phyloP scores from a whole-genome alignment of 2,329 filamentous ascomycete species.

The Aurifilum marmelostoma region DNA sequence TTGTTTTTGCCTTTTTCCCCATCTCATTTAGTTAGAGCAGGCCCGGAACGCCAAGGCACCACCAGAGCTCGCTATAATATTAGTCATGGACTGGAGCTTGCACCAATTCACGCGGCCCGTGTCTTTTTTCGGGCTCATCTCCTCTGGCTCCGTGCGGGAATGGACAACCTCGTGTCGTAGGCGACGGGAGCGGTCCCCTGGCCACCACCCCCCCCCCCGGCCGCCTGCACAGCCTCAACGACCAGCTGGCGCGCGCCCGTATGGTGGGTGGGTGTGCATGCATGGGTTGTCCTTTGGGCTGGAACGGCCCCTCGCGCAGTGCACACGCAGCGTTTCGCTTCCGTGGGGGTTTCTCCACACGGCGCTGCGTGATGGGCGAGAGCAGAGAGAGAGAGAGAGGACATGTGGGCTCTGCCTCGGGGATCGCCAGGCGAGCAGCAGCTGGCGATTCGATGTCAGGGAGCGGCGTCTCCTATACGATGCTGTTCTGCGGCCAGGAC shows the following conservation, averaged over 20 bases:
- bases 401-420: not conserved
- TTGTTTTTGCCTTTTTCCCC: too few relatives aligned
- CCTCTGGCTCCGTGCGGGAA: not conserved
- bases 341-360: conserved; percentile 15
- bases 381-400: not conserved
- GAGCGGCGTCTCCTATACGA: conserved; percentile 4
- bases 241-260: conserved; percentile 16
- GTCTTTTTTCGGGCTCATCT: conserved; percentile 5
- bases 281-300: conserved; percentile 5
- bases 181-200: not conserved
- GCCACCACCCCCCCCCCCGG: not conserved
- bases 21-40: conserved; percentile 1
- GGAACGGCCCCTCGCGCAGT: not conserved
- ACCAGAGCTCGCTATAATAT: conserved; percentile 2
- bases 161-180: conserved; percentile 15
- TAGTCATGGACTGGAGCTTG: not conserved
- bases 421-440: not conserved
- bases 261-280: conserved; percentile 20
- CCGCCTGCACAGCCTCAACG: conserved; percentile 27
- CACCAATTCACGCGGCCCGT: not conserved
- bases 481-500: not conserved
- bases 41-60: conserved; percentile 4
- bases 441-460: conserved; percentile 21
- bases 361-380: not conserved
- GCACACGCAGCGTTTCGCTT: conserved; percentile 11